phyloP scores from a whole-genome alignment of 2,329 filamentous ascomycete genomes.

The Colletotrichum noveboracense region DNA sequence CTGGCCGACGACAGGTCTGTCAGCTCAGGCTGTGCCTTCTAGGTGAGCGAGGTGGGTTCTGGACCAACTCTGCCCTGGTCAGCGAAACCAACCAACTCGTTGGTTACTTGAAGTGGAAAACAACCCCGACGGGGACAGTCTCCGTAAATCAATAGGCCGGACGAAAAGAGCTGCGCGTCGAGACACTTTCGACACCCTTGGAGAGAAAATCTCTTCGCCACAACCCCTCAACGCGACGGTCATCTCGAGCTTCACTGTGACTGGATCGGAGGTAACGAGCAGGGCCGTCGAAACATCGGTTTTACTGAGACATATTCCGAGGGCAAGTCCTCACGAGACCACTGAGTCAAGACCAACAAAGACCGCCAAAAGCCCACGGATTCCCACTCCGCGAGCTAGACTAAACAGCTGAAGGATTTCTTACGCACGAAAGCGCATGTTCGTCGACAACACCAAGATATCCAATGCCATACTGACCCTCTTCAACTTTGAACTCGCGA shows the following conservation, averaged over 20 bases:
- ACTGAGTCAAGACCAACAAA: not conserved
- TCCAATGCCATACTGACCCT: not conserved
- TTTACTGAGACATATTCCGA: conserved; percentile 3
- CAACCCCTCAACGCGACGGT: not conserved
- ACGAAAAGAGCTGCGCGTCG: not conserved
- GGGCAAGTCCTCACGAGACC: conserved; percentile 3
- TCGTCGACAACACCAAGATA: not conserved
- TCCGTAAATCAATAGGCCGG: not conserved
- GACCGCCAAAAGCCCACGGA: not conserved
- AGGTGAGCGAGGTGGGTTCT: conserved; percentile 5
- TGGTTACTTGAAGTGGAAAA: not conserved
- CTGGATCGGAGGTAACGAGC: conserved; percentile 7
- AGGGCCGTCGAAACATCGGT: not conserved
- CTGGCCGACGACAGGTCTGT: not conserved
- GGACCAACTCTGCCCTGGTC: not conserved
- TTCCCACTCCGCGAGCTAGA: not conserved
- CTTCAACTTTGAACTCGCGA: not conserved
- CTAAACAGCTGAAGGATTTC: not conserved
- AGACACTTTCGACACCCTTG: not conserved
- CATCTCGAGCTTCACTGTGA: not conserved
- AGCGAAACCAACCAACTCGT: not conserved
- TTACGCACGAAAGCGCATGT: not conserved
- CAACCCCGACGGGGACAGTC: not conserved
- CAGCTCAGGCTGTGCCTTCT: not conserved
- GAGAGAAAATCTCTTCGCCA: not conserved